Evolutionary conservation across 2,329 filamentous ascomycete species (phyloP).

Genomic region (Chrysoporthe deuterocubensis): DNA sequence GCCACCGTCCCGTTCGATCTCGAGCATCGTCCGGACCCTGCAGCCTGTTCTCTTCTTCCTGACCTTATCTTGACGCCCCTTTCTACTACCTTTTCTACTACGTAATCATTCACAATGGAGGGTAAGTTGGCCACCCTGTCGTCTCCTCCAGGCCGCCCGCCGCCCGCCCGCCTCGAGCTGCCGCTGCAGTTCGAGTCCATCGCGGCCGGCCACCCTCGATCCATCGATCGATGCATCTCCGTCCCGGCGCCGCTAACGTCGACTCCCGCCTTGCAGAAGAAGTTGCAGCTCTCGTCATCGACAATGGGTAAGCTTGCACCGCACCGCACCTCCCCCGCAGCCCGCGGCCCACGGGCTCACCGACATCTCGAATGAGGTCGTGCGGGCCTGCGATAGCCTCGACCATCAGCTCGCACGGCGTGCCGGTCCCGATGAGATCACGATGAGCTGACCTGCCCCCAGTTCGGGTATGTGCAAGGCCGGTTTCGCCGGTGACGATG

Average conservation of each 20-base stretch:
- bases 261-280: conserved; percentile 73
- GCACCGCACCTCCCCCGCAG: conserved; percentile 31
- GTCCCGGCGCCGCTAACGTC: conserved; percentile 45
- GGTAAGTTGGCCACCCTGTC: conserved; percentile 47
- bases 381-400: conserved; percentile 18
- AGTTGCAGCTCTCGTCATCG: conserved; percentile 99
- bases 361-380: conserved; percentile 35
- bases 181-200: conserved; percentile 22
- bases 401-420: conserved; percentile 4
- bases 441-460: conserved; percentile 46
- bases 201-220: not conserved
- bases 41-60: conserved; percentile 34
- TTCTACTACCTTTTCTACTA: conserved; percentile 37
- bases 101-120: conserved; percentile 60
- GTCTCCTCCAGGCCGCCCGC: conserved; percentile 29
- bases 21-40: conserved; percentile 29
- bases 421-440: conserved; percentile 4
- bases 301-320: conserved; percentile 95
- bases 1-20: conserved; percentile 28
- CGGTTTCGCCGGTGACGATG: conserved; percentile 99
- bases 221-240: conserved; percentile 10
- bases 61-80: conserved; percentile 34
- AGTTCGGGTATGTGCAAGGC: conserved; percentile 99
- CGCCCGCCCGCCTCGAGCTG: conserved; percentile 27
- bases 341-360: conserved; percentile 36